These are phyloP conservation scores for Multifurca ochricompacta DNA, from an alignment of 768 basidiomycete genomes.

Conservation along the genomic window DNA sequence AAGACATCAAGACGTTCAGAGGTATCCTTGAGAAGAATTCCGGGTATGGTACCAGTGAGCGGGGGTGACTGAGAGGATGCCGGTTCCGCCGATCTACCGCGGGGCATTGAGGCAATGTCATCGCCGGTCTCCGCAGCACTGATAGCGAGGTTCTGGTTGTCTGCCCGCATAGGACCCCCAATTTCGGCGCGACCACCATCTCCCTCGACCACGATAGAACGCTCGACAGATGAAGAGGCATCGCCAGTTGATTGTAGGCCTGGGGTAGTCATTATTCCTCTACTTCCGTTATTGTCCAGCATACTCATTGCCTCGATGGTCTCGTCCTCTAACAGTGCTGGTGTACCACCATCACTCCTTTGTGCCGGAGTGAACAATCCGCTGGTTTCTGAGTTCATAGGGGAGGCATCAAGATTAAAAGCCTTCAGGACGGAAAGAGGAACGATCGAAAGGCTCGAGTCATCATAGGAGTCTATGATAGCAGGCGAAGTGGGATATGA, in stretches of 20 bases:
- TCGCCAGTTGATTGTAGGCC: background rate
- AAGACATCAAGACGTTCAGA: background rate
- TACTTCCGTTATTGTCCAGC: background rate
- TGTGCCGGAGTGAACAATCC: slow-evolving; percentile 21
- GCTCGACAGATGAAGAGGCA: background rate
- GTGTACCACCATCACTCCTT: slow-evolving; percentile 12
- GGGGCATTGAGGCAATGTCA: background rate
- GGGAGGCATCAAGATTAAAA: slow-evolving; percentile 1
- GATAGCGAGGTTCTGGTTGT: background rate
- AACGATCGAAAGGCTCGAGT: background rate
- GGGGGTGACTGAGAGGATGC: background rate
- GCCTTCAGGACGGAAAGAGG: slow-evolving; percentile 5
- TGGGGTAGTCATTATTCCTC: background rate
- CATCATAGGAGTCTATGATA: background rate
- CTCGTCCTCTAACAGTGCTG: slow-evolving; percentile 13
- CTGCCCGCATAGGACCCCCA: background rate
- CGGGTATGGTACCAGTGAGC: background rate
- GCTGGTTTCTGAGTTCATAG: slow-evolving; percentile 3
- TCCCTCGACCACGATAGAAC: background rate
- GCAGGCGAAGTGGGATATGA: background rate
- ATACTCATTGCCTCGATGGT: background rate
- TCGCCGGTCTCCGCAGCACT: background rate
- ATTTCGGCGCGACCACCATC: background rate
- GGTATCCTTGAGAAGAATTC: background rate
- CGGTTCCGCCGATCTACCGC: background rate